Base-by-base conservation (phyloP, 2,329 filamentous ascomycete species). In the Botryosphaeria dothidea region DNA sequence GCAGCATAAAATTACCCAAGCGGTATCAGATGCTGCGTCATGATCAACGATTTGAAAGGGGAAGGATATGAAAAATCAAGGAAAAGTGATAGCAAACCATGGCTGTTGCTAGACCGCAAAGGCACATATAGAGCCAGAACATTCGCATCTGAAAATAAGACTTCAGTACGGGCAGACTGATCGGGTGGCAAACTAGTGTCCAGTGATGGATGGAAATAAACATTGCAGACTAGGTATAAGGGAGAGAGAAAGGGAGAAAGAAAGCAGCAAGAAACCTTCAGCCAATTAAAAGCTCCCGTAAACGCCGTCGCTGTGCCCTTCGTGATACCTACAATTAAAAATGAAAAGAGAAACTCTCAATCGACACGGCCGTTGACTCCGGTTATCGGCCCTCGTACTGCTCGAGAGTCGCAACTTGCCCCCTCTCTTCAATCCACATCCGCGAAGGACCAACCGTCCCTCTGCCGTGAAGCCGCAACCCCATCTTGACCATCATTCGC, bases 401-500 rank as follows among this genome's bases (percentile, higher is more conserved):
- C 38, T 41, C 38, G 17, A 17, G 21, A 48, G 7, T 48, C 6
- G 23, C 19, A 19, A 31, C 8, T 19, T 17, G 11, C 13, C 21
- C 46, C 23, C 38, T 7, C 21, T 25, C 17, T n/a, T 43, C 23
- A 62, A 19, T 62, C 60, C 45, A 51, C 8, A 11, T 62, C 60
- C 2, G 38, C 46, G 31, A 62, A 62, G 11, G 31, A 38, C 60
- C 60, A 62, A 8, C 31, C 60, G 9, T 62, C 58, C 31, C 58
- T 43, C 58, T 31, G 41, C 19, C 58, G 19, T 11, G 58, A 38
- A 4, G 23, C 23, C 46, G 60, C 31, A 15, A 25, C 46, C 11
- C 45, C 60, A 51, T 34, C 46, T n/a, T 27, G 23, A 4, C 48
- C 60, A 43, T 31, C 45, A n/a, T 6, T 38, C 4, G 46, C 60